A percentile compares a stretch with the other conserved stretches of the same genome.
Conservation (phyloP, 2,329 filamentous ascomycete genomes). For the Nigrograna mackinnonii region DNA sequence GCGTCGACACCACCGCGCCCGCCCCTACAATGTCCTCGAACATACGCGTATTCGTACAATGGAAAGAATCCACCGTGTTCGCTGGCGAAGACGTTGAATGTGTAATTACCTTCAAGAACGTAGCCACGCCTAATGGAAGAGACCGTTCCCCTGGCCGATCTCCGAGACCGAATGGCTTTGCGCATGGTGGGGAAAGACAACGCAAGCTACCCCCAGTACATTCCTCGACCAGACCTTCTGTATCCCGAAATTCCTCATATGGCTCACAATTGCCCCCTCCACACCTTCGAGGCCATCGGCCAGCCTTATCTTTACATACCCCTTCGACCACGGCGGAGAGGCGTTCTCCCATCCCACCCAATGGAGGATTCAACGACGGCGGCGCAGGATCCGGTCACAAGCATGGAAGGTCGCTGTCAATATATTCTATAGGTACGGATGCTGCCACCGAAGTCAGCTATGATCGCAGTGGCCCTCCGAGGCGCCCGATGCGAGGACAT, state of each 20-base stretch:
- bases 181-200: constrained; percentile 38
- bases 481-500: constrained; percentile 66
- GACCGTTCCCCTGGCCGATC: constrained; percentile 30
- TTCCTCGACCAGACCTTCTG: constrained; percentile 37
- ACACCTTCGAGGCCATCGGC: constrained; percentile 63
- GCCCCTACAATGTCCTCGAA: constrained; percentile 55
- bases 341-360: constrained; percentile 24
- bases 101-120: constrained; percentile 94
- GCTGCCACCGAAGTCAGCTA: constrained; percentile 32
- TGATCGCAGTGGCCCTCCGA: constrained; percentile 25
- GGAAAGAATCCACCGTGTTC: constrained; percentile 93
- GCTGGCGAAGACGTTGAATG: constrained; percentile 95
- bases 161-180: constrained; percentile 37
- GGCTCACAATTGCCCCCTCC: constrained; percentile 31
- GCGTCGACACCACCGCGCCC: constrained; percentile 20
- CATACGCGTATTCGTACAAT: constrained; percentile 94
- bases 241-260: constrained; percentile 41
- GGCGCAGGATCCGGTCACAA: constrained; percentile 22
- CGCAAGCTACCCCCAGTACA: constrained; percentile 42
- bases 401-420: constrained; percentile 53
- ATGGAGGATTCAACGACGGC: constrained; percentile 27
- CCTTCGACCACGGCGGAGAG: constrained; percentile 33
- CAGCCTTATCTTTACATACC: constrained; percentile 65
- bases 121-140: constrained; percentile 55
- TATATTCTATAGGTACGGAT: constrained; percentile 53